Conservation (phyloP, 768 basidiomycete genomes). For the Hydnomerulius pinastri region DNA sequence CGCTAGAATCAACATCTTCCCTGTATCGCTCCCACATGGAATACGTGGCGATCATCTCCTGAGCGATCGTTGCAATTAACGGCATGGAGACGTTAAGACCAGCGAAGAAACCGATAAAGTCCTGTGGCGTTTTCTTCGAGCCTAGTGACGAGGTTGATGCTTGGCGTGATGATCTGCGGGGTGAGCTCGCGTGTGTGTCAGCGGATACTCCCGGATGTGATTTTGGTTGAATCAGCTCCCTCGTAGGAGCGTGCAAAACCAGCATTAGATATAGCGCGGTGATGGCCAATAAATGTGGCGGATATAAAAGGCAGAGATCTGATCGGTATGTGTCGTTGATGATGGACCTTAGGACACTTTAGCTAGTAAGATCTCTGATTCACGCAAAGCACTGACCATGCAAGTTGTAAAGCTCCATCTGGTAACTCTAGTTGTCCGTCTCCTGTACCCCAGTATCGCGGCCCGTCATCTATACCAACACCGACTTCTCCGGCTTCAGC, state of each 20-base stretch:
- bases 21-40: slow-evolving; percentile 86
- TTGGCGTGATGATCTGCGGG: slow-evolving; percentile 59
- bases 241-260: slow-evolving; percentile 65
- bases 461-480: slow-evolving; percentile 53
- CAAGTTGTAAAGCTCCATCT: slow-evolving; percentile 80
- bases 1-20: slow-evolving; percentile 54
- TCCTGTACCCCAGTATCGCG: slow-evolving; percentile 78
- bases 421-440: slow-evolving; percentile 77
- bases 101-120: slow-evolving; percentile 81
- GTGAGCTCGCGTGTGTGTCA: slow-evolving; percentile 36
- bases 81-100: slow-evolving; percentile 84
- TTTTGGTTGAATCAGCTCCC: slow-evolving; percentile 44
- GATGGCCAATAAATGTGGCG: slow-evolving; percentile 92
- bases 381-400: slow-evolving; percentile 62
- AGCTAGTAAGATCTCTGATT: not conserved
- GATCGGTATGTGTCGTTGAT: slow-evolving; percentile 97
- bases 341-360: slow-evolving; percentile 68
- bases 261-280: slow-evolving; percentile 89
- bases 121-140: slow-evolving; percentile 47
- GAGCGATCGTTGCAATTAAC: slow-evolving; percentile 79
- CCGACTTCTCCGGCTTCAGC: slow-evolving; percentile 61
- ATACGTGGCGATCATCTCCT: slow-evolving; percentile 90
- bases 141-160: slow-evolving; percentile 32
- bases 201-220: slow-evolving; percentile 27
- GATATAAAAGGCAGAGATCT: slow-evolving; percentile 90